phyloP scores from a whole-genome alignment of 1,139 yeast genomes.

The Geotrichum reessii region DNA sequence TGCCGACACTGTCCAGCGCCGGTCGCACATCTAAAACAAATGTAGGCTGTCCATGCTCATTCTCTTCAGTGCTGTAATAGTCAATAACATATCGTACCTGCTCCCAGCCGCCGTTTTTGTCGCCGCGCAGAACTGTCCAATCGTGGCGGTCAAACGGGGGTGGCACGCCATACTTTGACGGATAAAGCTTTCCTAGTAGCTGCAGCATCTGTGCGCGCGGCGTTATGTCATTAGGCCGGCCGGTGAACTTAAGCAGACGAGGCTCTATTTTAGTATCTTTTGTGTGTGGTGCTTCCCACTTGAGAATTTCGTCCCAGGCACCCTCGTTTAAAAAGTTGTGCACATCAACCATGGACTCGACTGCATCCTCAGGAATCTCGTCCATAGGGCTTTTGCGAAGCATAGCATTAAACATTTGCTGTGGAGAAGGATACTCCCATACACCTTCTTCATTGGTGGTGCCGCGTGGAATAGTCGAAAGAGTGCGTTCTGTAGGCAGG shows the following conservation, averaged over 20 bases:
- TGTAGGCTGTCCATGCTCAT: constrained; percentile 80
- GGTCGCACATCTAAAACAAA: constrained; percentile 93
- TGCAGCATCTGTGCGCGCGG: constrained; percentile 82
- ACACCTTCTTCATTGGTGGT: constrained; percentile 56
- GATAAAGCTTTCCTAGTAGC: constrained; percentile 62
- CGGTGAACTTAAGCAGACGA: constrained; percentile 78
- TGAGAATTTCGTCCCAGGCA: constrained; percentile 90
- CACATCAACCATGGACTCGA: constrained; percentile 93
- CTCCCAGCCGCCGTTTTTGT: constrained; percentile 46
- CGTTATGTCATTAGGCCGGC: constrained; percentile 79
- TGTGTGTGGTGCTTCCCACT: constrained; percentile 75
- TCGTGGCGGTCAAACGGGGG: constrained; percentile 98
- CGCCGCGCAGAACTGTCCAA: constrained; percentile 84
- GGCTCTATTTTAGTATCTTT: constrained; percentile 55
- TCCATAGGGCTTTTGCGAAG: constrained; percentile 79
- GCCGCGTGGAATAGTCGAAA: constrained; percentile 86
- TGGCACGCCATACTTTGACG: constrained; percentile 62
- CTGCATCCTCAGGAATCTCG: constrained; percentile 88
- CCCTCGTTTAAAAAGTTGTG: constrained; percentile 96
- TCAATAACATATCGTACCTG: constrained; percentile 88
- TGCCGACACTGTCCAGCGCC: constrained; percentile 66
- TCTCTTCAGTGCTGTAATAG: constrained; percentile 90
- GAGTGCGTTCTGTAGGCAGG: constrained; percentile 76
- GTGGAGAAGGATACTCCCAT: constrained; percentile 99
- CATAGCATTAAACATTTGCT: constrained; percentile 98